These are phyloP conservation scores for Lachnellula occidentalis DNA, from an alignment of 2,329 filamentous ascomycete species.

Conservation along the genomic window DNA sequence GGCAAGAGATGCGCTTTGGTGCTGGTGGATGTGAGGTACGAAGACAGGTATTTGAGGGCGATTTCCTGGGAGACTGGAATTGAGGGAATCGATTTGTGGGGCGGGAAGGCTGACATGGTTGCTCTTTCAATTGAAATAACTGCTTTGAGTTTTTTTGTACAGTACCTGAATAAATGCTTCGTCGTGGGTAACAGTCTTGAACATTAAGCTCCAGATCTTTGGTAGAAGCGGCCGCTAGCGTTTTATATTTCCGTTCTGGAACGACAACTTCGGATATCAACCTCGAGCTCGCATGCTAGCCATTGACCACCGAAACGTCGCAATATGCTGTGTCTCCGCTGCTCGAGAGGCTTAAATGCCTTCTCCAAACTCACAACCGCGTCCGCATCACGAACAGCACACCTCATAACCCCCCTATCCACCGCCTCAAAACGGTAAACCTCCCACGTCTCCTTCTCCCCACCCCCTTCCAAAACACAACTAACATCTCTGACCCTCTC, in stretches of 20 bases:
- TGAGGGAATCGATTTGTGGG: conserved; percentile 22
- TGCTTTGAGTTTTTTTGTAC: neutral
- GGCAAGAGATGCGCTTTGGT: conserved; percentile 28
- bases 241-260: conserved; percentile 2
- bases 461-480: neutral
- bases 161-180: neutral
- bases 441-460: neutral
- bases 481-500: neutral
- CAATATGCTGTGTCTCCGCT: conserved; percentile 29
- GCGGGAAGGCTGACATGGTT: conserved; percentile 30
- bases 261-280: conserved; percentile 3
- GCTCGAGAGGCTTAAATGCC: conserved; percentile 21
- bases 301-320: neutral
- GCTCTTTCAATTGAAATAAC: neutral
- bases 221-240: conserved; percentile 12
- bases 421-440: conserved; percentile 18
- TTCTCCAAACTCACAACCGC: conserved; percentile 8
- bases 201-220: neutral
- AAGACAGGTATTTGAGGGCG: conserved; percentile 28
- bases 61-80: conserved; percentile 24
- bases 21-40: conserved; percentile 26
- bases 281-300: neutral
- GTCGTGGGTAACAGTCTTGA: no score
- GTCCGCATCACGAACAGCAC: conserved; percentile 8
- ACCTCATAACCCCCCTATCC: conserved; percentile 5